Conservation (phyloP, 805 yeast species). For the Kodamaea nitidulidarum region DNA sequence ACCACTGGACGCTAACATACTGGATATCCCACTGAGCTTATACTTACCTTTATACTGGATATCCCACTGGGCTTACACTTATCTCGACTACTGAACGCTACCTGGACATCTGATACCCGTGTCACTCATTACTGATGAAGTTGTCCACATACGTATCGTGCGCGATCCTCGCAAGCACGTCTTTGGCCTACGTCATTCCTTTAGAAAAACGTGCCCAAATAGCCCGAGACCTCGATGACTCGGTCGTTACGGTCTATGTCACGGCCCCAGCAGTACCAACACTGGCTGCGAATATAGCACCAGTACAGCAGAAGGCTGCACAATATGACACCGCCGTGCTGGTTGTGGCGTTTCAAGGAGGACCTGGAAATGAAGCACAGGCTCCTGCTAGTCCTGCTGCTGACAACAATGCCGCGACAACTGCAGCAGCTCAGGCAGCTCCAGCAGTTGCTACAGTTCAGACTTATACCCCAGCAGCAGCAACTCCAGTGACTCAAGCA, state of each 20-base stretch:
- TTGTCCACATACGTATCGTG: conserved; percentile 6
- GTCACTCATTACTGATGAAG: no score
- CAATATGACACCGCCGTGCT: conserved; percentile 4
- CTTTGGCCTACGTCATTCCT: conserved; percentile 10
- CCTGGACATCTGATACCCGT: no score
- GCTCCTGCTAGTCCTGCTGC: conserved; percentile 13
- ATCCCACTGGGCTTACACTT: no score
- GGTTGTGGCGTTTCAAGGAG: conserved; percentile 9
- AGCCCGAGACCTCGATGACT: conserved; percentile 1
- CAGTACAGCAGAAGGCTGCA: conserved; percentile 1
- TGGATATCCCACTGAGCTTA: no score
- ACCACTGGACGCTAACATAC: no score
- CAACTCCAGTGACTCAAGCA: no score
- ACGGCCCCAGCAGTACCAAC: not conserved
- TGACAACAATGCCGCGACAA: conserved; percentile 22
- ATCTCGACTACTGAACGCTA: no score
- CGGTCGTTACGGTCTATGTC: conserved; percentile 1
- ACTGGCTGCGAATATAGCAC: conserved; percentile 1
- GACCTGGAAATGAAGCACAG: conserved; percentile 8
- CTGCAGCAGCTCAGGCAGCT: conserved; percentile 14
- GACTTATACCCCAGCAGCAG: no score
- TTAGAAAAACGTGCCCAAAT: conserved; percentile 6
- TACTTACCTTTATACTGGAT: no score
- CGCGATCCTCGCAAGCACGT: conserved; percentile 8
- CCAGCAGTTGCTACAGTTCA: not conserved